phyloP scores from a whole-genome alignment of 2,329 filamentous ascomycete genomes.

The Xylaria sp. region DNA sequence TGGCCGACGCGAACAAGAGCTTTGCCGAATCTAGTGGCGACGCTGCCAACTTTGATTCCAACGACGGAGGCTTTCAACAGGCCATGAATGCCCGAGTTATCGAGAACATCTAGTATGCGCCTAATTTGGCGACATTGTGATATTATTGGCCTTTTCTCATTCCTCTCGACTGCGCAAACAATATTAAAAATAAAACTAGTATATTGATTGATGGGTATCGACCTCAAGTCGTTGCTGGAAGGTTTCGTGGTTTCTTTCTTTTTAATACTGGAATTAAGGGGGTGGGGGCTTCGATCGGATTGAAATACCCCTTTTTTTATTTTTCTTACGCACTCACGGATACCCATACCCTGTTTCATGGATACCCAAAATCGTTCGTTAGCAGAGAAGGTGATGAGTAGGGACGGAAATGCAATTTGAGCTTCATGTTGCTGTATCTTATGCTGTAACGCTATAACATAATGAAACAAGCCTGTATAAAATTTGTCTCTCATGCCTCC shows the following conservation, averaged over 20 bases:
- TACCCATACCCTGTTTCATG: constrained; percentile 45
- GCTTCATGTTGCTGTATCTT: background rate
- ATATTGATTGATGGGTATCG: background rate
- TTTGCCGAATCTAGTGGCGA: constrained; percentile 59
- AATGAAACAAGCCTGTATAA: constrained; percentile 26
- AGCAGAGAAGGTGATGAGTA: constrained; percentile 17
- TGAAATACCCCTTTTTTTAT: constrained; percentile 38
- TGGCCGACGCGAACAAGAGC: constrained; percentile 53
- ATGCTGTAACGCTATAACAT: constrained; percentile 26
- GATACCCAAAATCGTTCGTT: constrained; percentile 50
- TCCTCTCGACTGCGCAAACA: background rate
- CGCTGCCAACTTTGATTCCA: constrained; percentile 63
- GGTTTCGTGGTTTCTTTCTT: background rate
- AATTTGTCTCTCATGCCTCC: background rate
- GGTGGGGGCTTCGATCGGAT: constrained; percentile 17
- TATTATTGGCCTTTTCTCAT: background rate
- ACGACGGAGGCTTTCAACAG: constrained; percentile 74
- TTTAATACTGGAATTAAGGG: constrained; percentile 10
- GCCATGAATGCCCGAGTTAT: constrained; percentile 85
- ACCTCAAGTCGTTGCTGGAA: background rate
- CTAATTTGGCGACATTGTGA: background rate
- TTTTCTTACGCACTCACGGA: constrained; percentile 31
- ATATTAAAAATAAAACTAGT: background rate
- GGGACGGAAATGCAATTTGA: constrained; percentile 5
- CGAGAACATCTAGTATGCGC: constrained; percentile 80